Percentiles rank a stretch among this genome's conserved stretches.
Conservation (phyloP, 805 yeast genomes). For the Blastobotrys mokoenaii region DNA sequence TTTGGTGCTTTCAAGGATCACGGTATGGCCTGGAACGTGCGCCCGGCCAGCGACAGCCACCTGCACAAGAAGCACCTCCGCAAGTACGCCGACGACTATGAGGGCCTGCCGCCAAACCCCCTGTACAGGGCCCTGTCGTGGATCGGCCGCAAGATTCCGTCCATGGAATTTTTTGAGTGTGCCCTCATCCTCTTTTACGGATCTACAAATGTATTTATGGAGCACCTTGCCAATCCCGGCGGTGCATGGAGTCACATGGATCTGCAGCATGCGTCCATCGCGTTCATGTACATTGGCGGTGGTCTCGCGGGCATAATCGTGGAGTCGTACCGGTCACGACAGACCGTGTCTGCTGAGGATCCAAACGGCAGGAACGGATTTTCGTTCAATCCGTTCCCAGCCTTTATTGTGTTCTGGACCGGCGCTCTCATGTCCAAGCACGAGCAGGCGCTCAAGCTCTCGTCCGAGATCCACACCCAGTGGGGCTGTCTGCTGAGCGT, state of each 20-base stretch:
- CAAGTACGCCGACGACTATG: background rate
- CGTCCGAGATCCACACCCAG: constrained; percentile 77
- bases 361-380: constrained; percentile 27
- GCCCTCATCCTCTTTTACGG: constrained; percentile 82
- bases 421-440: constrained; percentile 94
- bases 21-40: constrained; percentile 88
- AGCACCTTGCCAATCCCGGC: constrained; percentile 70
- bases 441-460: constrained; percentile 68
- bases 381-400: constrained; percentile 92
- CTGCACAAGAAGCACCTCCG: background rate
- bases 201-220: constrained; percentile 78
- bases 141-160: constrained; percentile 11
- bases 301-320: constrained; percentile 85
- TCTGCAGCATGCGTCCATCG: constrained; percentile 82
- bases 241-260: constrained; percentile 88
- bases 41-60: constrained; percentile 17
- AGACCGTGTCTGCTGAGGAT: constrained; percentile 15
- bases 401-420: constrained; percentile 90
- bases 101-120: constrained; percentile 1
- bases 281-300: constrained; percentile 83
- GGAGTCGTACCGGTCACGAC: constrained; percentile 41
- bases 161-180: constrained; percentile 83
- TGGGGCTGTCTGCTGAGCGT: constrained; percentile 87
- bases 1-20: constrained; percentile 66
- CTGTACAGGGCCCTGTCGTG: constrained; percentile 1